phyloP scores from a whole-genome alignment of 1,284 basidiomycete species.

The Leccinum angustisporum region DNA sequence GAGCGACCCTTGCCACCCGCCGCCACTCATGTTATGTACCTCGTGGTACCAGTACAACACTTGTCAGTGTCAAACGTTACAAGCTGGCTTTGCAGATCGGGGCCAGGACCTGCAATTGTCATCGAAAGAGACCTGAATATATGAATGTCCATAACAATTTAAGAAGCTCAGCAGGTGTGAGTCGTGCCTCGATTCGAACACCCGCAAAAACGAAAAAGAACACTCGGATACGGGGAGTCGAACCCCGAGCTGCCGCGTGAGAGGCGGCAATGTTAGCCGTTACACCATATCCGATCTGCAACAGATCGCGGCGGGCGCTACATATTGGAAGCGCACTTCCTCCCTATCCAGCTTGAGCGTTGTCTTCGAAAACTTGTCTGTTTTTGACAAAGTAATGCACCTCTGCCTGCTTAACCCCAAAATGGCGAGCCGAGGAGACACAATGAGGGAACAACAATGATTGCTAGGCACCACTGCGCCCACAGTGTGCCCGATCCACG shows the following conservation, averaged over 20 bases:
- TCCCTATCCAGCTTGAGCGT: background rate
- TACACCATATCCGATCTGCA: slow-evolving; percentile 59
- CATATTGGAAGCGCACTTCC: background rate
- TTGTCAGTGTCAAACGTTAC: background rate
- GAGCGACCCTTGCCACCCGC: background rate
- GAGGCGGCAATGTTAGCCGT: slow-evolving; percentile 73
- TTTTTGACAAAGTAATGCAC: background rate
- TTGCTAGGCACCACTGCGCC: background rate
- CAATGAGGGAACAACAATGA: background rate
- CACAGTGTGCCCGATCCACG: background rate
- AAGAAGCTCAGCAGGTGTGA: background rate
- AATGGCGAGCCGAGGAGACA: background rate
- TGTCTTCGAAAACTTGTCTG: background rate
- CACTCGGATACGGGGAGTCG: slow-evolving; percentile 56
- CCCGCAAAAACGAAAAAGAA: background rate
- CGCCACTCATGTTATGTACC: background rate
- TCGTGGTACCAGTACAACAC: too few relatives aligned
- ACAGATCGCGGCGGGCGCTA: fast-evolving
- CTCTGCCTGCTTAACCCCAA: background rate
- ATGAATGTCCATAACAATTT: background rate
- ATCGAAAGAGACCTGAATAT: background rate
- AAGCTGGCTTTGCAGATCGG: background rate
- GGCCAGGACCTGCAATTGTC: background rate
- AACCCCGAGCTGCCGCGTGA: slow-evolving; percentile 64
- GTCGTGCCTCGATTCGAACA: background rate